A percentile compares a stretch with the other conserved stretches of the same genome.
phyloP scores from a whole-genome alignment of 2,329 filamentous ascomycete species.

The Onygenales sp. region DNA sequence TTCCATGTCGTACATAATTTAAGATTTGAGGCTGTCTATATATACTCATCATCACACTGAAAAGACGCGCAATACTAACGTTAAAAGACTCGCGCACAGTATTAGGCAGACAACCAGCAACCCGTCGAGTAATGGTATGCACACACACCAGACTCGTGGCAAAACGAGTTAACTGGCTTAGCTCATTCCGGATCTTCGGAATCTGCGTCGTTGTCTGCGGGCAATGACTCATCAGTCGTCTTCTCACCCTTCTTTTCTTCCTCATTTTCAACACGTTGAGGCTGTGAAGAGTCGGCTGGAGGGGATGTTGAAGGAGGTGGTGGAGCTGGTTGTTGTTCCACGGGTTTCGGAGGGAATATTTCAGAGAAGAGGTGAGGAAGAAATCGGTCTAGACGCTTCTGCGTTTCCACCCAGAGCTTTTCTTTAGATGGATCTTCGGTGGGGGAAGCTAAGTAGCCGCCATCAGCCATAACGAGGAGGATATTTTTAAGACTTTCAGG shows the following conservation, averaged over 20 bases:
- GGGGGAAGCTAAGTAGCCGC: slow-evolving; percentile 70
- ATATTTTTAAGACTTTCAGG: slow-evolving; percentile 95
- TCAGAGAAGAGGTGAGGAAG: slow-evolving; percentile 50
- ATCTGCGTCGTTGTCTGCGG: not conserved
- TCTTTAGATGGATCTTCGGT: slow-evolving; percentile 40
- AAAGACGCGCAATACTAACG: no score
- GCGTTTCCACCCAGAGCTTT: slow-evolving; percentile 53
- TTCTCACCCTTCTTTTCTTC: not conserved
- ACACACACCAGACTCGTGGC: not conserved
- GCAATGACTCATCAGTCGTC: not conserved
- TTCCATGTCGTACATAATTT: no score
- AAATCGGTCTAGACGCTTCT: slow-evolving; percentile 50
- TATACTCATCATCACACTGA: no score
- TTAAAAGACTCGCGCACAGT: no score
- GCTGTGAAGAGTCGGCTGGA: not conserved
- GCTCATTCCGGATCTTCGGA: not conserved
- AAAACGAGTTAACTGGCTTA: not conserved
- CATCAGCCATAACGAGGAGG: slow-evolving; percentile 85
- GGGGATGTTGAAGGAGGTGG: not conserved
- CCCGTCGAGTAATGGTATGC: no score
- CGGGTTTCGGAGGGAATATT: slow-evolving; percentile 40
- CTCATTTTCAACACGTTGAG: not conserved
- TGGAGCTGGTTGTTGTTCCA: not conserved
- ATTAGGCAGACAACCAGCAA: no score
- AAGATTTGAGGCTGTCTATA: no score